These are phyloP conservation scores for Globisporangium solare DNA, from an alignment of 352 stramenopile species.

Conservation along the genomic window DNA sequence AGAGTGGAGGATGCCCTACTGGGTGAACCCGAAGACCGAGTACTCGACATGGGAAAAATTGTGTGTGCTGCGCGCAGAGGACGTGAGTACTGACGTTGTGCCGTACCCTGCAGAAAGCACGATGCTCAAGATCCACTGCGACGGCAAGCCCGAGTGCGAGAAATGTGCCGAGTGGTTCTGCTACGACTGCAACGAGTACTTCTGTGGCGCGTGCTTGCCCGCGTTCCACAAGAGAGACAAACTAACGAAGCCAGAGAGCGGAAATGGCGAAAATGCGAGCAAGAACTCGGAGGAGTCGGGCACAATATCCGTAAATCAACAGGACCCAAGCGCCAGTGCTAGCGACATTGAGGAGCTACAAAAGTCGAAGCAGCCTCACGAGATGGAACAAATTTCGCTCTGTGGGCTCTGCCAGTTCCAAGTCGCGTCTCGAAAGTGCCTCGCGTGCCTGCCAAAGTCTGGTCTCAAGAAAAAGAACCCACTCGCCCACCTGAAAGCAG, in stretches of 20 bases:
- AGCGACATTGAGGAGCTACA: not conserved
- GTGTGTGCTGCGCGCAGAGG: slow-evolving; percentile 34
- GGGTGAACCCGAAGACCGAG: slow-evolving; percentile 58
- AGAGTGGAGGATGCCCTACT: slow-evolving; percentile 58
- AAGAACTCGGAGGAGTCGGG: too few relatives aligned
- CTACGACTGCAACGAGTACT: slow-evolving; percentile 52
- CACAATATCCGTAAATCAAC: too few relatives aligned
- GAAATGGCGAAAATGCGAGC: not conserved
- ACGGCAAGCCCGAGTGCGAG: slow-evolving; percentile 33
- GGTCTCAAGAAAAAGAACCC: slow-evolving; percentile 13
- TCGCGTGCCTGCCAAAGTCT: slow-evolving; percentile 23
- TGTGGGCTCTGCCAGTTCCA: slow-evolving; percentile 68
- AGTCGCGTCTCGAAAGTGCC: slow-evolving; percentile 45
- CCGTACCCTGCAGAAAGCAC: slow-evolving; percentile 36
- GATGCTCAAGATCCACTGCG: slow-evolving; percentile 36
- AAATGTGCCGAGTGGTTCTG: slow-evolving; percentile 57
- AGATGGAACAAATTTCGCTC: slow-evolving; percentile 32
- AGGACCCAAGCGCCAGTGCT: too few relatives aligned
- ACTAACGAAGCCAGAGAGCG: not conserved
- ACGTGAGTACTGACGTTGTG: slow-evolving; percentile 43
- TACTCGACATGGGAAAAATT: slow-evolving; percentile 76
- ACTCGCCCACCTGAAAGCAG: not conserved
- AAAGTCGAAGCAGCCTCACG: slow-evolving; percentile 16
- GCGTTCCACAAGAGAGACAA: slow-evolving; percentile 36
- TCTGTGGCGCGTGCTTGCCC: slow-evolving; percentile 38